A percentile compares a stretch with the other conserved stretches of the same genome.
phyloP scores from a whole-genome alignment of 148 eudicot genomes.

The Amaranthus cruentus region DNA sequence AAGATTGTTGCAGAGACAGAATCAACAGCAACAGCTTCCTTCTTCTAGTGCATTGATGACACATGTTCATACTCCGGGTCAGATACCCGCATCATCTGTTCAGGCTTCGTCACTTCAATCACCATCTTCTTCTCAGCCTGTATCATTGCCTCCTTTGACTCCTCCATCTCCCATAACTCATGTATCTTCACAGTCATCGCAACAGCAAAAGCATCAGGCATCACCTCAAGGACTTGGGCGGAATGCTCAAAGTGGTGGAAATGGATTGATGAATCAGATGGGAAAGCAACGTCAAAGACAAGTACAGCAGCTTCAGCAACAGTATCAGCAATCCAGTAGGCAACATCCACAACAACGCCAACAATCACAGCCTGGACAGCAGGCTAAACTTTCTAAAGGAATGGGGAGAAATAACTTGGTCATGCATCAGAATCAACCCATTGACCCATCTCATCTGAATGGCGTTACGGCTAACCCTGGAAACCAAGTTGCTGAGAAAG shows the following conservation, averaged over 20 bases:
- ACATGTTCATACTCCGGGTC: conserved; percentile 50
- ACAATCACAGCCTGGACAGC: conserved; percentile 54
- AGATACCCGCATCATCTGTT: conserved; percentile 51
- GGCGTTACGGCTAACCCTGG: conserved; percentile 45
- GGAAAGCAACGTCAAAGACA: conserved; percentile 63
- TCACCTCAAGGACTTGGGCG: conserved; percentile 48
- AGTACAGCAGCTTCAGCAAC: conserved; percentile 39
- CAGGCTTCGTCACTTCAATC: conserved; percentile 53
- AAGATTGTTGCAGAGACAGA: conserved; percentile 44
- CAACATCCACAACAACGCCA: conserved; percentile 72
- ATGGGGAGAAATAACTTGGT: conserved; percentile 52
- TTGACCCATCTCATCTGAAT: conserved; percentile 46
- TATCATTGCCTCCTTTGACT: conserved; percentile 36
- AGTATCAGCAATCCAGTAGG: conserved; percentile 54
- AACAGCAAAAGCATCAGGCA: conserved; percentile 53
- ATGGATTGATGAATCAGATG: conserved; percentile 43
- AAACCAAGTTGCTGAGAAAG: conserved; percentile 57
- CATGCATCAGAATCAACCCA: conserved; percentile 47
- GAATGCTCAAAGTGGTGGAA: conserved; percentile 43
- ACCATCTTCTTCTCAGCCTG: conserved; percentile 50
- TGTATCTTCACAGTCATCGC: conserved; percentile 43
- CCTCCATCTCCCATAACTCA: conserved; percentile 49
- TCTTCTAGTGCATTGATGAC: conserved; percentile 51
- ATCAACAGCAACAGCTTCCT: conserved; percentile 47
- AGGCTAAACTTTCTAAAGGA: conserved; percentile 56